Conservation (phyloP, 352 stramenopile genomes). For the Aphanomyces stellatus region DNA sequence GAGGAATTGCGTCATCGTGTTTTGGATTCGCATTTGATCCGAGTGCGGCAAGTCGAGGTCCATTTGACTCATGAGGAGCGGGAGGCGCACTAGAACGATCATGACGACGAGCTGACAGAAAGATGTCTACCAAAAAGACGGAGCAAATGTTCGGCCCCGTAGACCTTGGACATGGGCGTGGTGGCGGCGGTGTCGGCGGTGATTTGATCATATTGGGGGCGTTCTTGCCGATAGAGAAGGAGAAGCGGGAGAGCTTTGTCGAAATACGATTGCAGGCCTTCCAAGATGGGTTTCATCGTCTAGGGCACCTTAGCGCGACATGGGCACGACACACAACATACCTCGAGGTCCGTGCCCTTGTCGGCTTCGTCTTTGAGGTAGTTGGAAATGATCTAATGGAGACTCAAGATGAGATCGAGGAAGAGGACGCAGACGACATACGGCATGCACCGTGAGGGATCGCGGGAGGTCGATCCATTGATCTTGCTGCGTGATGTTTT, state of each 20-base stretch:
- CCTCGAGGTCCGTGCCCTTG: conserved; percentile 54
- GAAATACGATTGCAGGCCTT: conserved; percentile 85
- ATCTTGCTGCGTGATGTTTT: conserved; percentile 68
- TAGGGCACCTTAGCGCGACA: neutral
- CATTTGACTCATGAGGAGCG: conserved; percentile 45
- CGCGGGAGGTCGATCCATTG: conserved; percentile 75
- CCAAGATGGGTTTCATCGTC: conserved; percentile 51
- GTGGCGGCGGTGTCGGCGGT: conserved; percentile 47
- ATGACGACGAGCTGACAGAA: too few species aligned
- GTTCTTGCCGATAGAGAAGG: conserved; percentile 87
- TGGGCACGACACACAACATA: conserved; percentile 4
- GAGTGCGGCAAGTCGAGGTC: conserved; percentile 11
- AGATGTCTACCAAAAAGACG: conserved; percentile 84
- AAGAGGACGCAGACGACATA: conserved; percentile 19
- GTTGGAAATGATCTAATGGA: too few species aligned
- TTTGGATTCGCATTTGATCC: conserved; percentile 24
- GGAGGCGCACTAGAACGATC: conserved; percentile 57
- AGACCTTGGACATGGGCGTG: too few species aligned
- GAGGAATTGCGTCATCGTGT: conserved; percentile 23
- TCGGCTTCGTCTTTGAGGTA: conserved; percentile 68
- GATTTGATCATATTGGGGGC: conserved; percentile 81
- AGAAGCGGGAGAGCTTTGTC: conserved; percentile 83
- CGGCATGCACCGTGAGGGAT: conserved; percentile 55
- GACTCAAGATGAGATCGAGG: neutral
- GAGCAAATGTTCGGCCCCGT: conserved; percentile 87